Evolutionary conservation across 805 yeast genomes (phyloP).

Genomic region (Cyberlindnera veronae): DNA sequence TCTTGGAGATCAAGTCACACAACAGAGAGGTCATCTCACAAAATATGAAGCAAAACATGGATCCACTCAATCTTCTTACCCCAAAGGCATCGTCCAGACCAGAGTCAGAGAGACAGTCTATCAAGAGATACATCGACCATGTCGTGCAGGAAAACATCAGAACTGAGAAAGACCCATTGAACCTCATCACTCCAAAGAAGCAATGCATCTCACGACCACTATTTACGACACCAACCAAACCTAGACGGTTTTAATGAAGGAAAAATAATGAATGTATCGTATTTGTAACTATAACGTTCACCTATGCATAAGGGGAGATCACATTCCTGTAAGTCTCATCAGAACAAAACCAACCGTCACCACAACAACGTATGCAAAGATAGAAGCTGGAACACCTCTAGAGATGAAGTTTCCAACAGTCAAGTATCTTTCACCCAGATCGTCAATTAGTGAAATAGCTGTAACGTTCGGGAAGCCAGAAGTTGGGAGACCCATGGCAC

Average conservation of each 20-base stretch:
- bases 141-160: neutral
- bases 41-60: neutral
- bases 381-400: slow-evolving; percentile 85
- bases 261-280: no score
- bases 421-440: slow-evolving; percentile 84
- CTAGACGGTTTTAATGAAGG: no score
- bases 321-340: slow-evolving; percentile 51
- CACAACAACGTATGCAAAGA: slow-evolving; percentile 68
- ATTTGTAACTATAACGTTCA: no score
- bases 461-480: slow-evolving; percentile 98
- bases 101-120: neutral
- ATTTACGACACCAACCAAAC: neutral
- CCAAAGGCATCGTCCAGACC: neutral
- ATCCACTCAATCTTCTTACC: neutral
- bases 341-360: slow-evolving; percentile 76
- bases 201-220: neutral
- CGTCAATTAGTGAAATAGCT: slow-evolving; percentile 92
- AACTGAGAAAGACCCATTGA: slow-evolving; percentile 1
- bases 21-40: no score
- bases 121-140: neutral
- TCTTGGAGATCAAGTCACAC: neutral
- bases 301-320: no score
- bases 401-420: slow-evolving; percentile 84
- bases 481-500: slow-evolving; percentile 97
- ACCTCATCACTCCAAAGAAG: slow-evolving; percentile 4